Evolutionary conservation across 2,329 filamentous ascomycete genomes (phyloP).

Genomic region (Paraphoma sp.): DNA sequence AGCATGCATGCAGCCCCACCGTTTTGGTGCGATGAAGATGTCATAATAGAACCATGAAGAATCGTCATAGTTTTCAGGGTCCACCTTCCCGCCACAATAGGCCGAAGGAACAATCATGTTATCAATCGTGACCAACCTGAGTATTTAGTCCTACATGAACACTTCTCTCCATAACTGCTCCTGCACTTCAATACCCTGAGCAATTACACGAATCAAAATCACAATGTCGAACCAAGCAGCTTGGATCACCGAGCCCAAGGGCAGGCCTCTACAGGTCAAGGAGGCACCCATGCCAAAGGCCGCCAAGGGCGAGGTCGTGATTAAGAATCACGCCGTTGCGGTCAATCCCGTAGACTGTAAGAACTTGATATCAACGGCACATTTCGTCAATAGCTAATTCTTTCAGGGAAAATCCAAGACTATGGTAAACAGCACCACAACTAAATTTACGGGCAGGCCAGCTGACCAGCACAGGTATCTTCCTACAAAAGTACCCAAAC

Average conservation of each 20-base stretch:
- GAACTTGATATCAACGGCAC: not conserved
- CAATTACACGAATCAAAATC: not conserved
- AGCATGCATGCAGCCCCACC: not conserved
- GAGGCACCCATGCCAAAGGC: slow-evolving; percentile 37
- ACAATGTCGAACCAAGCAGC: slow-evolving; percentile 43
- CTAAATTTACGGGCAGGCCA: not conserved
- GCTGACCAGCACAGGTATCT: slow-evolving; percentile 28
- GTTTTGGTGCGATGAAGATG: not conserved
- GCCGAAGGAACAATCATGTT: not conserved
- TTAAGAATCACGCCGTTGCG: slow-evolving; percentile 43
- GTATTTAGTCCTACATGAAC: too few relatives aligned
- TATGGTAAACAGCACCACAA: slow-evolving; percentile 21
- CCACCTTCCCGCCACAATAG: not conserved
- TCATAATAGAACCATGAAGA: not conserved
- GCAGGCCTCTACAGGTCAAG: slow-evolving; percentile 35
- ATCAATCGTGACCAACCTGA: not conserved
- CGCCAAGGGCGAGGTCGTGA: slow-evolving; percentile 39
- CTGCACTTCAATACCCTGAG: not conserved
- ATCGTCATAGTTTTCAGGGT: not conserved
- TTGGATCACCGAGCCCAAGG: slow-evolving; percentile 38
- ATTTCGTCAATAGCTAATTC: not conserved
- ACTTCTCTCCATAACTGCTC: not conserved
- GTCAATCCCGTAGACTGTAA: slow-evolving; percentile 43
- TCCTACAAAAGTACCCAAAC: slow-evolving; percentile 43
- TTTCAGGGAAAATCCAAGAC: slow-evolving; percentile 42